Conservation (phyloP, 2,329 filamentous ascomycete genomes). For the Daldinia sp. region DNA sequence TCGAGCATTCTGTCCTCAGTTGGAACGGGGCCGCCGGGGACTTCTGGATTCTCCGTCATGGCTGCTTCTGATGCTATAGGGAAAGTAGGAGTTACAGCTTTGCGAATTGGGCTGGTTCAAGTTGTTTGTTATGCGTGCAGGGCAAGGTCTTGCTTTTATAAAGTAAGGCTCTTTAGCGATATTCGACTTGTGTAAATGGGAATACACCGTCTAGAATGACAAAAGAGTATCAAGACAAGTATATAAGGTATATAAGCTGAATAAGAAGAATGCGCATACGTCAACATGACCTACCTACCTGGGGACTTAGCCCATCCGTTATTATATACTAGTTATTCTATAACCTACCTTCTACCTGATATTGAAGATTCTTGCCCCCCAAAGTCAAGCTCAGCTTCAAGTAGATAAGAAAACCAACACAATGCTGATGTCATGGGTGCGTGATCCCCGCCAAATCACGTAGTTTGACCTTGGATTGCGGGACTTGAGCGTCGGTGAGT, state of each 20-base stretch:
- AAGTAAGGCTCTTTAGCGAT: too few species aligned
- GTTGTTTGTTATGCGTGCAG: too few species aligned
- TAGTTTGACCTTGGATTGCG: conserved; percentile 5
- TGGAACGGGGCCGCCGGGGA: conserved; percentile 60
- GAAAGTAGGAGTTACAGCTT: background rate
- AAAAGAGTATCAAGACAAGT: background rate
- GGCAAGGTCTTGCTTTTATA: too few species aligned
- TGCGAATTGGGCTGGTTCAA: too few species aligned
- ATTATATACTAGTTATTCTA: too few species aligned
- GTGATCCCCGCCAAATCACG: conserved; percentile 25
- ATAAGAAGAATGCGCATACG: conserved; percentile 6
- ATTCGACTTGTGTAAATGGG: background rate
- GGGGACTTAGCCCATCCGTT: too few species aligned
- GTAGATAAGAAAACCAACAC: conserved; percentile 1
- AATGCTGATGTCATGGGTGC: conserved; percentile 37
- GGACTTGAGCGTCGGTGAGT: background rate
- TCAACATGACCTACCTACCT: conserved; percentile 10
- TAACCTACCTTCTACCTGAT: too few species aligned
- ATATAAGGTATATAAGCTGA: background rate
- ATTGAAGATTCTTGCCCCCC: too few species aligned
- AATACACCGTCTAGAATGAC: background rate
- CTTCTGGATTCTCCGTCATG: conserved; percentile 37
- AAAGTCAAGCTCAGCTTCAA: background rate
- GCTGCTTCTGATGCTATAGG: background rate
- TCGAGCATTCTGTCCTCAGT: conserved; percentile 66